Conservation (phyloP, 1,284 basidiomycete genomes). For the Tilletia caries region DNA sequence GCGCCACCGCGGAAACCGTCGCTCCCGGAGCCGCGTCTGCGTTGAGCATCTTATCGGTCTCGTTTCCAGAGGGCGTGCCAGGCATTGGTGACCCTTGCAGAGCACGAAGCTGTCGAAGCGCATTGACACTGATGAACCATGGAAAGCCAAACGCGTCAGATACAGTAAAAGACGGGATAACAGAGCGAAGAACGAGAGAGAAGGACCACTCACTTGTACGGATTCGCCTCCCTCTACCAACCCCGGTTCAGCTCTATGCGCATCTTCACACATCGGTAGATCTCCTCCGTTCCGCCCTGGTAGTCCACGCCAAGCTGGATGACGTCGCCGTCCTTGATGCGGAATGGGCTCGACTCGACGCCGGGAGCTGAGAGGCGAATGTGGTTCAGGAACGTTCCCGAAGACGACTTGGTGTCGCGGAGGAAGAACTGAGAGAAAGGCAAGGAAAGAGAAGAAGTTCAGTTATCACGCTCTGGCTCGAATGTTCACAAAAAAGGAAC, state of each 20-base stretch:
- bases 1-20: conserved; percentile 23
- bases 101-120: conserved; percentile 73
- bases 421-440: conserved; percentile 68
- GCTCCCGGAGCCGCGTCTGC: not conserved
- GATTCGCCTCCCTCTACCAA: too few relatives aligned
- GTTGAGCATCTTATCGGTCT: conserved; percentile 5
- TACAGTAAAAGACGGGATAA: too few relatives aligned
- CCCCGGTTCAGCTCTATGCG: conserved; percentile 75
- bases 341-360: conserved; percentile 68
- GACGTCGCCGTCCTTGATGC: conserved; percentile 88
- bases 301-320: conserved; percentile 96
- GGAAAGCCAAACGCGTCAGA: too few relatives aligned
- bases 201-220: too few relatives aligned
- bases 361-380: conserved; percentile 80
- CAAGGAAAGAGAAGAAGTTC: too few relatives aligned
- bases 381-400: conserved; percentile 95
- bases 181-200: too few relatives aligned
- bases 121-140: conserved; percentile 85
- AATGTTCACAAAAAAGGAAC: too few relatives aligned
- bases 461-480: too few relatives aligned
- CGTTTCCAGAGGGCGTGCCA: conserved; percentile 13
- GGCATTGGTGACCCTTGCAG: conserved; percentile 58
- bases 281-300: conserved; percentile 94
- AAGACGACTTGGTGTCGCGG: conserved; percentile 82
- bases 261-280: conserved; percentile 97